Conservation (phyloP, 306 rosid species). For the Albizia julibrissin region DNA sequence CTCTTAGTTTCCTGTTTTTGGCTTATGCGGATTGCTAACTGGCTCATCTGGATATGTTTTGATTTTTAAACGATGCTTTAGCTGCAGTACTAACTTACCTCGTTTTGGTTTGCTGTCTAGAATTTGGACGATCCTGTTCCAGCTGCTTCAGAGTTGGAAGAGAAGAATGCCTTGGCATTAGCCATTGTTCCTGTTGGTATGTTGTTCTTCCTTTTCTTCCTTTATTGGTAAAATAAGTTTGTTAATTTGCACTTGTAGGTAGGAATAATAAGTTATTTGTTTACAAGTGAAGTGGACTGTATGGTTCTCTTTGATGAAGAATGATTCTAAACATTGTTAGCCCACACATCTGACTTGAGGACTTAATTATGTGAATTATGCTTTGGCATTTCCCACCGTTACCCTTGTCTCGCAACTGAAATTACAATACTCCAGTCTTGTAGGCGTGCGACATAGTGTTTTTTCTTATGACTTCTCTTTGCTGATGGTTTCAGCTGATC, state of each 20-base stretch:
- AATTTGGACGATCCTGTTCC: conserved; percentile 85
- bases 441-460: not conserved
- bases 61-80: conserved; percentile 12
- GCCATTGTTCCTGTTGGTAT: conserved; percentile 88
- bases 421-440: conserved; percentile 11
- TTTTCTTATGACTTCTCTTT: conserved; percentile 15
- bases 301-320: conserved; percentile 31
- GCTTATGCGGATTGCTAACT: conserved; percentile 4
- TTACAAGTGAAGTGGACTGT: conserved; percentile 9
- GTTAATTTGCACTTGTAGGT: conserved; percentile 9
- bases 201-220: conserved; percentile 35
- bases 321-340: conserved; percentile 18
- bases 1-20: conserved; percentile 9
- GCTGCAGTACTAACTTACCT: not conserved
- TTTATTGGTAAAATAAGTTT: not conserved
- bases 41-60: conserved; percentile 7
- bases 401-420: not conserved
- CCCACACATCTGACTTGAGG: not conserved
- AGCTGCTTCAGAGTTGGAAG: conserved; percentile 78
- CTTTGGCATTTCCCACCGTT: conserved; percentile 11
- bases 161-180: conserved; percentile 90
- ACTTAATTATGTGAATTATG: conserved; percentile 1
- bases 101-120: conserved; percentile 43
- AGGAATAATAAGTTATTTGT: conserved; percentile 3
- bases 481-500: conserved; percentile 61